Conservation (phyloP, 1,139 yeast species). For the Pichia sp. region DNA sequence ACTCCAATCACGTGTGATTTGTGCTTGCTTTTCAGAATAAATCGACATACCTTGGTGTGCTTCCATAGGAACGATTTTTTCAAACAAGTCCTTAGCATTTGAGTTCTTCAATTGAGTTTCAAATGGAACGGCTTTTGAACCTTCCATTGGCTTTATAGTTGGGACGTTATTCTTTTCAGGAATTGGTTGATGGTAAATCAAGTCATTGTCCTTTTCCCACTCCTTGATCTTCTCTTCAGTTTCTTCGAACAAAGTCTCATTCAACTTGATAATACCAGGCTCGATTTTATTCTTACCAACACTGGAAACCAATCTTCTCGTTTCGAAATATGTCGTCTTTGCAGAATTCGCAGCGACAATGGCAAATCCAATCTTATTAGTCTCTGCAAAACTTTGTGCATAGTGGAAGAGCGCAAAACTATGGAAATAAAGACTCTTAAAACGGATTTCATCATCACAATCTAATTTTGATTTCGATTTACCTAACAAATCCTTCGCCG, state of each 20-base stretch:
- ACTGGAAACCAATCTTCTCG: not conserved
- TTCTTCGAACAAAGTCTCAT: conserved; percentile 11
- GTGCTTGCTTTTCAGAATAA: conserved; percentile 89
- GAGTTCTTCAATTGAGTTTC: conserved; percentile 50
- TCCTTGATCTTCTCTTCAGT: conserved; percentile 42
- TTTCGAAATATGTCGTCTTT: conserved; percentile 38
- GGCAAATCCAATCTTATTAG: conserved; percentile 70
- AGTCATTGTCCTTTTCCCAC: conserved; percentile 81
- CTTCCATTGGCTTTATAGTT: conserved; percentile 70
- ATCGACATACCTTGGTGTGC: conserved; percentile 85
- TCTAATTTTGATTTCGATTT: conserved; percentile 5
- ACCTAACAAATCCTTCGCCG: conserved; percentile 43
- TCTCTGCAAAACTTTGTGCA: conserved; percentile 47
- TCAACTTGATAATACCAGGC: conserved; percentile 4
- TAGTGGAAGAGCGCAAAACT: conserved; percentile 53
- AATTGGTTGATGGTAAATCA: conserved; percentile 75
- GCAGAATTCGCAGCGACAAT: conserved; percentile 51
- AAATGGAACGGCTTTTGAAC: conserved; percentile 65
- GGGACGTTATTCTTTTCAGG: conserved; percentile 60
- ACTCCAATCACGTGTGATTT: conserved; percentile 66
- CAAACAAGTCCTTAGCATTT: conserved; percentile 57
- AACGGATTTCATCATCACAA: conserved; percentile 27
- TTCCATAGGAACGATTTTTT: conserved; percentile 78
- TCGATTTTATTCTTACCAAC: conserved; percentile 3
- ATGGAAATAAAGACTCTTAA: conserved; percentile 44